Base-by-base conservation (phyloP, 2,329 filamentous ascomycete genomes). In the Ophiosphaerella korrae region DNA sequence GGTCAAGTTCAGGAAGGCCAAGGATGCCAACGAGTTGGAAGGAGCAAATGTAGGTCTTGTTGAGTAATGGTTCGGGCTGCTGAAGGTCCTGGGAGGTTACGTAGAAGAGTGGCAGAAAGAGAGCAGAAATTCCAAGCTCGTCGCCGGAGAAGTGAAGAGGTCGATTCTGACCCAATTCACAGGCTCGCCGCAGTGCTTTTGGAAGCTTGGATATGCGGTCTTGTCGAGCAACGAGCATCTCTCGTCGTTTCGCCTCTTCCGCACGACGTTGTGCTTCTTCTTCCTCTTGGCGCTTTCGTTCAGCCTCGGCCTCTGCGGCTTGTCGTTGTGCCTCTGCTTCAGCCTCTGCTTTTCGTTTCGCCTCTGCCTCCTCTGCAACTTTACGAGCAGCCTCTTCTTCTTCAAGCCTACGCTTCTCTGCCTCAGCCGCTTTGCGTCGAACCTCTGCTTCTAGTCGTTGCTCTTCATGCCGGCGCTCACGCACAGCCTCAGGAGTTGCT, bases 21-120 rank as follows among this genome's bases (percentile, higher is more conserved):
- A 76, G 73, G 36, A 76, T 72, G 36, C 74, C 74, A 1, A 71
- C 72, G 7, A 67, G 60, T 51, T 75, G 73, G 52, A 74, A 75
- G 5, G 70, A 73, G 54, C 71, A 66, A 45, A 75, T 66, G 53
- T 74, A 75, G 1, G 63, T 62, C 48, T 69, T 68, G 31, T 51
- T 46, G 9, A 52, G 44, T 32, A 52, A 40, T 14, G 66, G 59
- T 8, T 60, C 53, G 13, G 55, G 37, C 31, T 55, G 52, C 35
- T 52, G 55, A 12, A 74, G 60, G 37, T 74, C 69, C 21, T 65
- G 50, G 13, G 67, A 63, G 12, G 64, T 68, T n/a, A 63, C 66
- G 40, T 67, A 71, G 44, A 72, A 66, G 6, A 76, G 62, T 3
- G 74, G 74, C 3, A 75, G 61, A 41, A 74, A 76, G 5, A 73